phyloP scores from a whole-genome alignment of 2,329 filamentous ascomycete species.

The Hypoxylon sp. region DNA sequence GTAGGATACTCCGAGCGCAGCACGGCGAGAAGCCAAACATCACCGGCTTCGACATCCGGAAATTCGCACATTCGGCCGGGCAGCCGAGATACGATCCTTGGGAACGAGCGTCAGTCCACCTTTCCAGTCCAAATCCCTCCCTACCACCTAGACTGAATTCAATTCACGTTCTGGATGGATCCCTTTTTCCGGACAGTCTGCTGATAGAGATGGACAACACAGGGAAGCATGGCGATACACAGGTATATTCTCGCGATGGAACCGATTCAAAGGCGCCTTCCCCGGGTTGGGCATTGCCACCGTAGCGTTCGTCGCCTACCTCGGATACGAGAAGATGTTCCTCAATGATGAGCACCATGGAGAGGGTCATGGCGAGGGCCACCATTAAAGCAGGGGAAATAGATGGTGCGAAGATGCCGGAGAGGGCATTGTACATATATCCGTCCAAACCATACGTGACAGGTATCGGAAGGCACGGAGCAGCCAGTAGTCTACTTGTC shows the following conservation, averaged over 20 bases:
- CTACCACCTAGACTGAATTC: not conserved
- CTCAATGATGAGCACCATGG: conserved; percentile 77
- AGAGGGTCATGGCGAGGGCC: conserved; percentile 65
- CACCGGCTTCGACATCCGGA: conserved; percentile 91
- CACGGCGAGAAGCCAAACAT: conserved; percentile 75
- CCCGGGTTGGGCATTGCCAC: conserved; percentile 93
- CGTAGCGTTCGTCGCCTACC: conserved; percentile 91
- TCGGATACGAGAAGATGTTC: conserved; percentile 90
- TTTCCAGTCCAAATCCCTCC: not conserved
- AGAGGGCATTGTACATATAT: conserved; percentile 56
- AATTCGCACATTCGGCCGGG: conserved; percentile 79
- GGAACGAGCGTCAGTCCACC: conserved; percentile 69
- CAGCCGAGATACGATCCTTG: conserved; percentile 74
- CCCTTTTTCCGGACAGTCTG: not conserved
- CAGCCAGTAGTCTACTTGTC: conserved; percentile 7
- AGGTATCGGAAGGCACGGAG: conserved; percentile 10
- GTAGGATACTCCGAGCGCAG: conserved; percentile 64
- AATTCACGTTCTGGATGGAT: not conserved
- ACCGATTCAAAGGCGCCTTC: conserved; percentile 88
- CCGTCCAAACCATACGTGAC: conserved; percentile 21
- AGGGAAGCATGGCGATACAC: conserved; percentile 97
- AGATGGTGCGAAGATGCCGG: conserved; percentile 26
- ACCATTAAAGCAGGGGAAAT: conserved; percentile 62
- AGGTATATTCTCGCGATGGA: conserved; percentile 87
- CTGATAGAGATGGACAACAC: conserved; percentile 39